Percentiles rank a stretch among this genome's conserved stretches.
phyloP scores from a whole-genome alignment of 1,284 basidiomycete species.

The Ceratobasidium sp. region DNA sequence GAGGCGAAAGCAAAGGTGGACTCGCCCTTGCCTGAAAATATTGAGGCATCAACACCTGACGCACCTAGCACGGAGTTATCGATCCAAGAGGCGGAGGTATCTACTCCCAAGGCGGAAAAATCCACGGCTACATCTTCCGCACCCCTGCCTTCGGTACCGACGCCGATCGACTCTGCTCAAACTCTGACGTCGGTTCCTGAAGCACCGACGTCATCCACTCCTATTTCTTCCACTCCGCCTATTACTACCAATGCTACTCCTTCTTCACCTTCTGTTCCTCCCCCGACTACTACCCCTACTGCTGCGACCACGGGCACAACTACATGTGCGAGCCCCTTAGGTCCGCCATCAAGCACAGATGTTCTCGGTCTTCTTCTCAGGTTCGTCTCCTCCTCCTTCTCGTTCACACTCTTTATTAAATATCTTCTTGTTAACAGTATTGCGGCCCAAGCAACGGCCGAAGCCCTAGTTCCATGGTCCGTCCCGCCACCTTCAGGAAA shows the following conservation, averaged over 20 bases:
- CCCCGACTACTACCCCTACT: neutral
- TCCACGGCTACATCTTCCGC: no score
- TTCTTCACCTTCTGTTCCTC: no score
- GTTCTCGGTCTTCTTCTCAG: slow-evolving; percentile 82
- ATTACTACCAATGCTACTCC: neutral
- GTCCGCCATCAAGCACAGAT: slow-evolving; percentile 67
- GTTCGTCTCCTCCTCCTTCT: slow-evolving; percentile 58
- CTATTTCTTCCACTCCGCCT: neutral
- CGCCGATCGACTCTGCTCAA: no score
- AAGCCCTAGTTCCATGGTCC: slow-evolving; percentile 35
- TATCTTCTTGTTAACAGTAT: slow-evolving; percentile 14
- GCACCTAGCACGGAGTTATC: no score
- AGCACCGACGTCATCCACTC: slow-evolving; percentile 6
- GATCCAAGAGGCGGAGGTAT: no score
- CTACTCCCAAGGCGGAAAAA: no score
- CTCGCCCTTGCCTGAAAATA: neutral
- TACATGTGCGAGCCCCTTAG: neutral
- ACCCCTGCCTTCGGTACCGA: no score
- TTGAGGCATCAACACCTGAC: no score
- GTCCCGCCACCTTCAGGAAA: slow-evolving; percentile 47
- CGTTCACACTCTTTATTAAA: slow-evolving; percentile 43
- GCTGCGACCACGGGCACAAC: neutral
- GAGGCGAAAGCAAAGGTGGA: slow-evolving; percentile 8
- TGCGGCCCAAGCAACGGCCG: slow-evolving; percentile 40
- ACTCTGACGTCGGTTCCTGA: no score